Base-by-base conservation (phyloP, 2,329 filamentous ascomycete species). In the Cladosporium sp. region DNA sequence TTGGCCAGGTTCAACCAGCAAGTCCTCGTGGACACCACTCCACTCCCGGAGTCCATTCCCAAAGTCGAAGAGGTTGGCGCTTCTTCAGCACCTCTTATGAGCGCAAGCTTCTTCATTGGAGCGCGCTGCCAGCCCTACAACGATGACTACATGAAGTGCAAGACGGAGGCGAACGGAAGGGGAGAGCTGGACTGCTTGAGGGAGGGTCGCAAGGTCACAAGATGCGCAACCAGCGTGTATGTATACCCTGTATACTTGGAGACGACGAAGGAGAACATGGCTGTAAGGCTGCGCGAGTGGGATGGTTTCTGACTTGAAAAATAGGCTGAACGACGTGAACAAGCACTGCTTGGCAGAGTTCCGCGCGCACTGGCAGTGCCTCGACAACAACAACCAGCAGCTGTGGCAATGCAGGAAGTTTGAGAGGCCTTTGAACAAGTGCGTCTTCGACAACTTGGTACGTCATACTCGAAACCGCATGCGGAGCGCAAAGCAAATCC, bases 141-240 rank as follows among this genome's bases (percentile, higher is more conserved):
- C 77, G 94, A 99, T 81, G 94, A 99, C 78, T 99, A 89, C 79
- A 99, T 99, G 93, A 90, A 96, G 80, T 99, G 94, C 88, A 99
- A 99, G 87, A 90, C 85, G 66, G 91, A 97, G 78, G 87, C 91
- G 69, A 88, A 90, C 62, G 94, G 94, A 69, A 86, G 84, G 76
- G 94, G 91, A 74, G 94, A 99, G 81, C 76, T 95, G 63, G 90
- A 96, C 66, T 99, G 94, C 78, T 79, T 99, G 83, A 93, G 90
- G 82, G 94, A 99, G 80, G 94, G 94, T 58, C 85, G 94, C 74
- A 90, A 94, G 76, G 94, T 99, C 61, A 99, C 94, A 67, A 85
- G 94, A 78, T 99, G 94, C 80, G 94, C 94, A 59, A 87, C 89
- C 67, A 96, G 91, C 77, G 94, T 99, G 90, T 96, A 88, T 69